phyloP scores from a whole-genome alignment of 805 yeast species.

The Cyberlindnera galapagoensis region DNA sequence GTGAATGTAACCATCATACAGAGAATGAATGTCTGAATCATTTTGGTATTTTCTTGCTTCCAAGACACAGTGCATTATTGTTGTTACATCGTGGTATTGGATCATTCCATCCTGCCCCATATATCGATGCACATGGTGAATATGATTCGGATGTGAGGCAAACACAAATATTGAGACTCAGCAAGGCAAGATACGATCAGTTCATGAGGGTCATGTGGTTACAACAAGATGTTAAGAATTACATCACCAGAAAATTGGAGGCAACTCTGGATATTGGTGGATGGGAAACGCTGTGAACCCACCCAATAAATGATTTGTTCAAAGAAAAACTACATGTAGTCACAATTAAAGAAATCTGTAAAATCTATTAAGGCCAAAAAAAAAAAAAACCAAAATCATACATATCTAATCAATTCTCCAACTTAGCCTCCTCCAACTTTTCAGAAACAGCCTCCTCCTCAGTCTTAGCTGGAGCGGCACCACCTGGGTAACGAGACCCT shows the following conservation, averaged over 20 bases:
- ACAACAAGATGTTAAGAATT: constrained; percentile 69
- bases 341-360: too few species aligned
- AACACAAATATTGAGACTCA: constrained; percentile 65
- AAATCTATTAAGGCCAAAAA: too few species aligned
- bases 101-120: constrained; percentile 79
- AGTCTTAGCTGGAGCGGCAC: constrained; percentile 24
- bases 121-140: constrained; percentile 82
- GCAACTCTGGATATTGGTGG: constrained; percentile 84
- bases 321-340: too few species aligned
- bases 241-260: constrained; percentile 75
- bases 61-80: constrained; percentile 59
- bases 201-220: constrained; percentile 68
- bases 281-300: constrained; percentile 80
- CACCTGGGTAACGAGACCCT: constrained; percentile 88
- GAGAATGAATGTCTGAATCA: constrained; percentile 55
- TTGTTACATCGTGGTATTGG: constrained; percentile 72
- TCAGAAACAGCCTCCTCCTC: constrained; percentile 29
- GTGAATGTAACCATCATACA: constrained; percentile 77
- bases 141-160: constrained; percentile 65
- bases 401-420: constrained; percentile 25
- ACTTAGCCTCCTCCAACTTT: constrained; percentile 32
- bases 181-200: constrained; percentile 54
- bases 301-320: too few species aligned
- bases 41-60: constrained; percentile 67
- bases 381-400: too few species aligned